Percentiles rank a stretch among this genome's conserved stretches.
These are phyloP conservation scores for Mortierella sp. DNA, from an alignment of 371 early-diverging fungal genomes.

Conservation along the genomic window DNA sequence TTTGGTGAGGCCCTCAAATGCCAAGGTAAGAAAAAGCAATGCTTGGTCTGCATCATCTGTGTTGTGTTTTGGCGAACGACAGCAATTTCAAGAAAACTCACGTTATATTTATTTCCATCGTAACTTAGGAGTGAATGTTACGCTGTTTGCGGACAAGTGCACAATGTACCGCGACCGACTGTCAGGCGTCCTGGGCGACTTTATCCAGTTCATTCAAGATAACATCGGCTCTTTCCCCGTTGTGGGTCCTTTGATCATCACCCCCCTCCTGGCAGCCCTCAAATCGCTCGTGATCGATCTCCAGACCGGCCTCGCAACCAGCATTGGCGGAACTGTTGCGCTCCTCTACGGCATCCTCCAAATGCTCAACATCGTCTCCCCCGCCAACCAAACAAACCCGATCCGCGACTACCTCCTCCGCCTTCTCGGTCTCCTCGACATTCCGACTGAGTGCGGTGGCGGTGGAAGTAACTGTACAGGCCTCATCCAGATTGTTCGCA, in stretches of 20 bases:
- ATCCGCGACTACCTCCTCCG: background rate
- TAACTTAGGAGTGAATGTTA: background rate
- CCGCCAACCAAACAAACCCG: background rate
- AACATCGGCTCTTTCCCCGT: background rate
- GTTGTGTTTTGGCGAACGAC: background rate
- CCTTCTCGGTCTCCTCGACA: background rate
- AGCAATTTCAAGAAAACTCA: too few relatives aligned
- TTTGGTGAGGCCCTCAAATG: background rate
- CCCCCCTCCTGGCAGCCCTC: background rate
- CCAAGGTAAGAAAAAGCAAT: background rate
- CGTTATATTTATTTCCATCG: background rate
- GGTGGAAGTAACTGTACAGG: background rate
- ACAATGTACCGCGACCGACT: background rate
- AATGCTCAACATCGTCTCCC: background rate
- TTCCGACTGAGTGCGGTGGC: background rate
- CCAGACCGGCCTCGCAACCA: background rate
- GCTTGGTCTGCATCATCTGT: background rate
- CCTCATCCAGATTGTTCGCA: background rate
- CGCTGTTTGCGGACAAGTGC: background rate
- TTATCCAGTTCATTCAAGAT: slow-evolving; percentile 1
- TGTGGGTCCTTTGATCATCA: background rate
- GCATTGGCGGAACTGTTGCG: background rate
- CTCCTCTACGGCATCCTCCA: background rate
- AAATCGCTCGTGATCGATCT: background rate
- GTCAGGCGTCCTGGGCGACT: background rate